Evolutionary conservation across 441 rosid genomes (phyloP), one percentile per base, ranked within the genome.

Genomic region (Breynia disticha): DNA sequence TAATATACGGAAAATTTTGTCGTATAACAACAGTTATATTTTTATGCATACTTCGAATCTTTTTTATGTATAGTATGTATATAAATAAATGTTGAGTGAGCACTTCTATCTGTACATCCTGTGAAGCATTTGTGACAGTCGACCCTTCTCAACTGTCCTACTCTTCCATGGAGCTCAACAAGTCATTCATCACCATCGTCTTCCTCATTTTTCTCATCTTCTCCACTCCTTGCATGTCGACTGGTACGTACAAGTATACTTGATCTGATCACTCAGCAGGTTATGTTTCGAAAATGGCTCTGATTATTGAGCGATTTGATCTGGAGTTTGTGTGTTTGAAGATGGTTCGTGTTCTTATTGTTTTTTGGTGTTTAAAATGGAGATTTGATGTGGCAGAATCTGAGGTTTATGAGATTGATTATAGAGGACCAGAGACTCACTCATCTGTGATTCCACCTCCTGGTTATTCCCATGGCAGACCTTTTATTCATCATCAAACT

Each of bases 361-460:
- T 41, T 41, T 41, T 15, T 41, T 41, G 13, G 15, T 1, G 13
- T 41, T 28, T 9, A n/a, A n/a, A n/a, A n/a, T n/a, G n/a, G n/a
- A n/a, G 42, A 28, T 21, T 12, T n/a, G 60, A 35, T 18, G 61
- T 11, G 38, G 62, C 16, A 28, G 77, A 44, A 6, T 32, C 71
- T 3, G 72, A 62, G 35, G 64, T 62, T 3, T 69, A 79, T 42
- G 77, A 71, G 19, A 73, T 79, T 17, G 84, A 79, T 58, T 79
- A 79, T 13, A 71, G 73, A 61, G 84, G 84, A 50, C 84, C 84
- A 9, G 76, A 76, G 67, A 76, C 84, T 44, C 81, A 79, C 55
- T 65, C 79, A 1, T 73, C 80, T 11, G 47, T 28, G 10, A 37
- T 59, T 55, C 78, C 80, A 55, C 78, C 80, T 16, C 78, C 80